A percentile compares a stretch with the other conserved stretches of the same genome.
Evolutionary conservation across 2,329 filamentous ascomycete genomes (phyloP).

Genomic region (Colletotrichum kahawae): DNA sequence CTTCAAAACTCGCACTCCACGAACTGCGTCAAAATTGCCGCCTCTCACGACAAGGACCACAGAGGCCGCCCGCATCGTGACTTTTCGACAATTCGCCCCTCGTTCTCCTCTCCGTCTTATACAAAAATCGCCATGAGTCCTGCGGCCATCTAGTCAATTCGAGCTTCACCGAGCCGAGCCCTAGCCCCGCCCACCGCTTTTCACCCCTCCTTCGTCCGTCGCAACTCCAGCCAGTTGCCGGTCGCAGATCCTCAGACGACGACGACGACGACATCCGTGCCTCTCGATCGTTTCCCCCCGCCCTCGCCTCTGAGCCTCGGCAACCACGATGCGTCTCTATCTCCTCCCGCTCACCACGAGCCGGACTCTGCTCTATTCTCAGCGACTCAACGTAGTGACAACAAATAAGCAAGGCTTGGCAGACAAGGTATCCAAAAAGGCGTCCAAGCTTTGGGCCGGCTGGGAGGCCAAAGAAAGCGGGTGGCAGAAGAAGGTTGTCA

Average conservation of each 20-base stretch:
- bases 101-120: neutral
- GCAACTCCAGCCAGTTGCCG: neutral
- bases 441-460: constrained; percentile 77
- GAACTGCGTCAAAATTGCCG: constrained; percentile 21
- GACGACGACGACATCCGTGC: neutral
- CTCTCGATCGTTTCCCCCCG: neutral
- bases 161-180: neutral
- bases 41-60: neutral
- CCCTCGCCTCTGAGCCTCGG: neutral
- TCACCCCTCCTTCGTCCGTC: neutral
- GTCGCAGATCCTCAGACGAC: neutral
- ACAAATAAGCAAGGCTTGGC: constrained; percentile 59
- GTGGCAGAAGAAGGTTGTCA: constrained; percentile 88
- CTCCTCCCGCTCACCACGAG: constrained; percentile 91
- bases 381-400: constrained; percentile 68
- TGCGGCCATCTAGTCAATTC: neutral
- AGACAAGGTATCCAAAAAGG: constrained; percentile 75
- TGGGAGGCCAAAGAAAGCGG: constrained; percentile 87
- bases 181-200: neutral
- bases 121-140: constrained; percentile 1
- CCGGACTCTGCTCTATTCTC: constrained; percentile 90
- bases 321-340: constrained; percentile 79
- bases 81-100: neutral
- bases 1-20: constrained; percentile 15
- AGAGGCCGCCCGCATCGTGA: constrained; percentile 15